Percentiles rank a stretch among this genome's conserved stretches.
Conservation (phyloP, 305 asterid genomes). For the Solanum aculeatissimum region DNA sequence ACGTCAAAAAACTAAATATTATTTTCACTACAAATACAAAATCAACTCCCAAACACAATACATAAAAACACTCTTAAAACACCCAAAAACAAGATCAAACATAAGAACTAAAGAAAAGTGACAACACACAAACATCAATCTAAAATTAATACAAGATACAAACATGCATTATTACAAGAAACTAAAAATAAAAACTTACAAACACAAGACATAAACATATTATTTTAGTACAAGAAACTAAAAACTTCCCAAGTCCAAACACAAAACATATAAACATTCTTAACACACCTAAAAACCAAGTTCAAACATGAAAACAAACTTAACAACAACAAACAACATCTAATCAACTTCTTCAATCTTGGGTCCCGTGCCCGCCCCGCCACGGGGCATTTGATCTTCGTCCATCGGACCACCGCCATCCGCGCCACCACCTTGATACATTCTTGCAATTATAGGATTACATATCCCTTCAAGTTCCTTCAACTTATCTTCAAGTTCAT, state of each 20-base stretch:
- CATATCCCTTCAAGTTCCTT: slow-evolving; percentile 45
- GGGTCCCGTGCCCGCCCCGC: slow-evolving; percentile 31
- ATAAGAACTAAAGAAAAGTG: neutral
- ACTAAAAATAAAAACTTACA: neutral
- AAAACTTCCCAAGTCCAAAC: neutral
- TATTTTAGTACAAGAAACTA: neutral
- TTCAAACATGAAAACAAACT: neutral
- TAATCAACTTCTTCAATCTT: slow-evolving; percentile 58
- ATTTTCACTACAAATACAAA: too few species aligned
- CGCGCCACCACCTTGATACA: slow-evolving; percentile 29
- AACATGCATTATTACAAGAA: neutral
- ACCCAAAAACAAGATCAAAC: neutral
- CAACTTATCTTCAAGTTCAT: slow-evolving; percentile 46
- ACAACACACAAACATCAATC: neutral
- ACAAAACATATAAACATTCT: neutral
- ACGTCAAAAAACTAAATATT: too few species aligned
- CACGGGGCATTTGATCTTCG: slow-evolving; percentile 15
- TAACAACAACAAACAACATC: neutral
- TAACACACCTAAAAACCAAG: neutral
- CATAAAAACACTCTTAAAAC: too few species aligned
- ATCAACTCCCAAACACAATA: too few species aligned
- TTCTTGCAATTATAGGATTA: slow-evolving; percentile 39
- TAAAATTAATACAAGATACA: neutral
- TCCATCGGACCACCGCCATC: slow-evolving; percentile 21
- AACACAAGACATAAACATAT: neutral